A percentile compares a stretch with the other conserved stretches of the same genome.
These are phyloP conservation scores for Agrocybe praecox DNA, from an alignment of 768 basidiomycete species.

Conservation along the genomic window DNA sequence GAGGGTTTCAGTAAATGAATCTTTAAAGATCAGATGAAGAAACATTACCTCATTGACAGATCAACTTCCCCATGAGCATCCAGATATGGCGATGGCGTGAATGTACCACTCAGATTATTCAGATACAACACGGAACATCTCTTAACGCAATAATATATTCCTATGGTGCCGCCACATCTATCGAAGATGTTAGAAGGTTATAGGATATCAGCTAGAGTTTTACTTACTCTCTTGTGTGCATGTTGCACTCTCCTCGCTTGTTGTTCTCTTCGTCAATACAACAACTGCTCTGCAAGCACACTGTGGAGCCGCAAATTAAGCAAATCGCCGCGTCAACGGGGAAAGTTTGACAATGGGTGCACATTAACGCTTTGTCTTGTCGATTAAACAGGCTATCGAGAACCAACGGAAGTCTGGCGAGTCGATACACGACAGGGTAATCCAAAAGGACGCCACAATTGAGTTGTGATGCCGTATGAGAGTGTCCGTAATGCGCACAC, in stretches of 20 bases:
- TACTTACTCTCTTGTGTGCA: conserved; percentile 91
- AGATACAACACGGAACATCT: conserved; percentile 89
- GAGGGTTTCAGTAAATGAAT: background rate
- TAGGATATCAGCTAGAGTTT: conserved; percentile 1
- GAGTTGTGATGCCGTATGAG: conserved; percentile 75
- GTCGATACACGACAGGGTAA: conserved; percentile 80
- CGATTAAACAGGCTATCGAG: conserved; percentile 85
- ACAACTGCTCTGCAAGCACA: conserved; percentile 92
- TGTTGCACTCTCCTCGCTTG: conserved; percentile 88
- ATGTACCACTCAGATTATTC: conserved; percentile 88
- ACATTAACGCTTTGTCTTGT: conserved; percentile 72
- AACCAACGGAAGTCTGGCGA: conserved; percentile 77
- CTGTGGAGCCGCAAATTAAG: conserved; percentile 82
- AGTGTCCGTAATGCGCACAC: conserved; percentile 87
- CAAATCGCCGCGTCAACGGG: conserved; percentile 91
- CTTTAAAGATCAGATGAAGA: background rate
- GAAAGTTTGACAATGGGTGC: conserved; percentile 74
- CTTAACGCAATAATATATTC: conserved; percentile 90
- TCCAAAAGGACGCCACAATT: conserved; percentile 83
- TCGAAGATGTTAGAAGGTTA: conserved; percentile 1
- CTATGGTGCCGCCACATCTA: conserved; percentile 90
- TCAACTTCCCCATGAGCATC: conserved; percentile 96
- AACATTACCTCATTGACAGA: conserved; percentile 77
- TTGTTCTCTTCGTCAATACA: conserved; percentile 73
- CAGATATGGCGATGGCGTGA: conserved; percentile 86